Percentiles rank a stretch among this genome's conserved stretches.
Evolutionary conservation across 768 basidiomycete genomes (phyloP).

Genomic region (Panellus pusillus): DNA sequence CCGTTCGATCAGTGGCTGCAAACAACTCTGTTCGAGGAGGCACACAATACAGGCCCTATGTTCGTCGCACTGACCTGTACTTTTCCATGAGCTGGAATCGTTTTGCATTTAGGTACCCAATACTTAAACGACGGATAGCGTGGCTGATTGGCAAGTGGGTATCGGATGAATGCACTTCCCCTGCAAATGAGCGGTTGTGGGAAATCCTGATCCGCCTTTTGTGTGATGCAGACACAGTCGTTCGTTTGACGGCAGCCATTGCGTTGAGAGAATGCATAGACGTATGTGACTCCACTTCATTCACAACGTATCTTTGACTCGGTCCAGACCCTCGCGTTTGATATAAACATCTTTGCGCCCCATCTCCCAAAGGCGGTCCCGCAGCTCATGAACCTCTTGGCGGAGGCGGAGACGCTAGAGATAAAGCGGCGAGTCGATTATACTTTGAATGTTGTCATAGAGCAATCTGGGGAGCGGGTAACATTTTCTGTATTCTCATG

Average conservation of each 20-base stretch:
- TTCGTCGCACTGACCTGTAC: slow-evolving; percentile 29
- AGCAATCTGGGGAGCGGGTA: slow-evolving; percentile 47
- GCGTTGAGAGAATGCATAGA: slow-evolving; percentile 83
- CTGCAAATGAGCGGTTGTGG: slow-evolving; percentile 71
- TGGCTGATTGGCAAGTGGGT: slow-evolving; percentile 95
- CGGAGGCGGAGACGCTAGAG: slow-evolving; percentile 73
- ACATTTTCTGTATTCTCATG: neutral
- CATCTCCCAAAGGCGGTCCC: slow-evolving; percentile 60
- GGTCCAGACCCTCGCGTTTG: slow-evolving; percentile 62
- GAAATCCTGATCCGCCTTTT: slow-evolving; percentile 78
- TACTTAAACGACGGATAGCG: slow-evolving; percentile 92
- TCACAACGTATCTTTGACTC: slow-evolving; percentile 9
- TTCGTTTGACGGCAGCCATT: slow-evolving; percentile 80
- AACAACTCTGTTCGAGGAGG: slow-evolving; percentile 59
- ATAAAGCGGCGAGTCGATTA: slow-evolving; percentile 73
- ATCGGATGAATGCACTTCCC: slow-evolving; percentile 59
- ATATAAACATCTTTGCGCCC: slow-evolving; percentile 63
- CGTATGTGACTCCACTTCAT: slow-evolving; percentile 45
- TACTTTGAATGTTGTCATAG: slow-evolving; percentile 69
- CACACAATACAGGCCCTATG: slow-evolving; percentile 58
- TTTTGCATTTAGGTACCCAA: slow-evolving; percentile 62
- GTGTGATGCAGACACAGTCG: slow-evolving; percentile 77
- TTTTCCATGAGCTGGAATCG: slow-evolving; percentile 9
- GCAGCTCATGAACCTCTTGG: slow-evolving; percentile 69
- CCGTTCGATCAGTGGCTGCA: slow-evolving; percentile 73